Conservation (phyloP, 140 eudicot genomes). For the Oenanthe javanica region DNA sequence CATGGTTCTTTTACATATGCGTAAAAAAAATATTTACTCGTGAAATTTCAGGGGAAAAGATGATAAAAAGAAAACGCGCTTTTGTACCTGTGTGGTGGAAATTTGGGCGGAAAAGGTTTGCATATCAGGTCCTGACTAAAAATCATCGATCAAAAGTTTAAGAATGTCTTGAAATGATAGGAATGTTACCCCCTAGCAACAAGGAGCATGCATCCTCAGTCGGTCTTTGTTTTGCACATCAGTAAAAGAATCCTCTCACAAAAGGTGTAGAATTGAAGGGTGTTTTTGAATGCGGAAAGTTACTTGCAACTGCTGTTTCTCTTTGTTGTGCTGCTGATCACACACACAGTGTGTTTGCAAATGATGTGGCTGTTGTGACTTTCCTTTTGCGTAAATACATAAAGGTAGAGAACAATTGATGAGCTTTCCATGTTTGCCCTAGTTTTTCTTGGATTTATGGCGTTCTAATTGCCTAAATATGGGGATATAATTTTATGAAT, state of each 20-base stretch:
- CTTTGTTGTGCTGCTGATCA: neutral
- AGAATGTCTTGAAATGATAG: neutral
- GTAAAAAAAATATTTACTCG: neutral
- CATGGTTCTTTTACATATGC: neutral
- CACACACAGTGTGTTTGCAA: neutral
- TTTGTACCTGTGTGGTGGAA: constrained; percentile 67
- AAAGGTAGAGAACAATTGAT: neutral
- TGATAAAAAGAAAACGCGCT: constrained; percentile 25
- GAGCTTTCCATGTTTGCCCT: neutral
- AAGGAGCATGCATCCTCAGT: neutral
- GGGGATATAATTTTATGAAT: neutral
- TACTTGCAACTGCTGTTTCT: neutral
- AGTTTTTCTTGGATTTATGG: neutral
- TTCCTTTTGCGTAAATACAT: neutral
- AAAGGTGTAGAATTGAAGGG: neutral
- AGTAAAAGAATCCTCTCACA: neutral
- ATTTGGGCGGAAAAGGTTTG: constrained; percentile 57
- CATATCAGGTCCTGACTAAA: constrained; percentile 38
- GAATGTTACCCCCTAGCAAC: neutral
- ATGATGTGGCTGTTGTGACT: constrained; percentile 1
- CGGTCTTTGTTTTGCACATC: neutral
- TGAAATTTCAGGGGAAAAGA: constrained; percentile 37
- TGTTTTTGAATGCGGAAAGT: neutral
- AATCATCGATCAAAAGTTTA: constrained; percentile 18
- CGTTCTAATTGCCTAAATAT: neutral